Base-by-base conservation (phyloP, 192 early-diverging fungal genomes). In the Gryganskiella cystojenkinii region DNA sequence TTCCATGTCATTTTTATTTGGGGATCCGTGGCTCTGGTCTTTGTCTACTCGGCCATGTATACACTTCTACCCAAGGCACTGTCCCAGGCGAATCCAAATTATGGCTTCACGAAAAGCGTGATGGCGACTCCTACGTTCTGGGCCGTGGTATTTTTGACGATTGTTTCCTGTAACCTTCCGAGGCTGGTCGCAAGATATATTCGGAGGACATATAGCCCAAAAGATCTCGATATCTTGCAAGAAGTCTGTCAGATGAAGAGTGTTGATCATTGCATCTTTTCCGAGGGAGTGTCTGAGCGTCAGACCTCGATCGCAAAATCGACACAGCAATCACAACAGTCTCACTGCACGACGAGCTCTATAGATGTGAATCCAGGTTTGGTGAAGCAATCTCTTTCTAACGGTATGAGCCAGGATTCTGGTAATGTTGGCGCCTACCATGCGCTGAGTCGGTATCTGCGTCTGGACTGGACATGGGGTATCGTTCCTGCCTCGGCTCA, bases 51-150 rank as follows among this genome's bases (percentile, higher is more conserved):
- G 19, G 34, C 49, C 19, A 67, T 82, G 91, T 25, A 59, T 85
- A 17, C 71, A 85, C 14, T 93, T 88, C 65, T 83, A 82, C 33
- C 72, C 74, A 37, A 40, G 33, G 55, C 55, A 0, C 0, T 78
- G 84, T 55, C 72, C 68, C 15, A n/a, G 1, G 25, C 52, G 24
- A 56, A 83, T 69, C 63, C 86, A 76, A 45, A 81, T 40, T 91
- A 90, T 62, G 96, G 93, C 17, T 87, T 91, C 56, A 79, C 88
- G 10, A 47, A 82, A 0, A 72, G 87, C 24, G 75, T 96, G 22
- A 88, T 92, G 62, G 66, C 74, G 0, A 79, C 82, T 14, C 80
- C 88, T 19, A 74, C 82, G 9, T 97, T 97, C 63, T 97, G 91
- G 86, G 74, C 92, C 19, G 84, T 82, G 13, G 65, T 92, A 11